Percentiles rank a stretch among this genome's conserved stretches.
phyloP scores from a whole-genome alignment of 441 rosid genomes.

The Manihot esculenta region DNA sequence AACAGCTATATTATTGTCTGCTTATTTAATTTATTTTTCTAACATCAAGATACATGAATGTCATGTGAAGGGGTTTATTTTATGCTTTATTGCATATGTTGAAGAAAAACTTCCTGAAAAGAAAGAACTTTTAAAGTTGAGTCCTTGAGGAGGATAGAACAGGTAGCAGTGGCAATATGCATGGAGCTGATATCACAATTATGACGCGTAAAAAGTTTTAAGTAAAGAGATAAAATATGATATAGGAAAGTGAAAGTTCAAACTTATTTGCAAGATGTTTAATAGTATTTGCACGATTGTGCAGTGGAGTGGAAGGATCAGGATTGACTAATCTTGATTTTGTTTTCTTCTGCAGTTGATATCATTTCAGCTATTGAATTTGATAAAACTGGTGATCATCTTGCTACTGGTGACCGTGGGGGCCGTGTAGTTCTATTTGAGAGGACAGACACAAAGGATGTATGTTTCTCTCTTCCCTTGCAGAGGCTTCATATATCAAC shows the following conservation, averaged over 20 bases:
- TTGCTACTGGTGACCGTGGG: constrained; percentile 97
- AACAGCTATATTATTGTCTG: not conserved
- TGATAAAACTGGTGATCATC: constrained; percentile 86
- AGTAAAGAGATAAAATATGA: not conserved
- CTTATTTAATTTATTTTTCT: not conserved
- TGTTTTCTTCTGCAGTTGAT: constrained; percentile 70
- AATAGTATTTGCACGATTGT: not conserved
- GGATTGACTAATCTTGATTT: constrained; percentile 24
- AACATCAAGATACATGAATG: not conserved
- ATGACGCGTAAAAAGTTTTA: not conserved
- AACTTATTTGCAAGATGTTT: not conserved
- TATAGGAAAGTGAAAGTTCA: not conserved
- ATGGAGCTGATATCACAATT: too few relatives aligned
- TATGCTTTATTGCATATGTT: not conserved
- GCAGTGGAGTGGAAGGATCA: not conserved
- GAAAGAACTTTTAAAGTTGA: not conserved
- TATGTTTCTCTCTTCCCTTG: constrained; percentile 34
- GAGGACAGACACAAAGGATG: constrained; percentile 73
- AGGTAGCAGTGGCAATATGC: not conserved
- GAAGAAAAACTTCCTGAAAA: not conserved
- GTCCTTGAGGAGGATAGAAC: too few relatives aligned
- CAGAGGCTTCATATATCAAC: constrained; percentile 1
- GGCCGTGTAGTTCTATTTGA: constrained; percentile 95
- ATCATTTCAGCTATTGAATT: constrained; percentile 93
- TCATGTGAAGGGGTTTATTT: constrained; percentile 1